A percentile compares a stretch with the other conserved stretches of the same genome.
These are phyloP conservation scores for Solanum hybrid DNA, from an alignment of 305 asterid species.

Conservation along the genomic window DNA sequence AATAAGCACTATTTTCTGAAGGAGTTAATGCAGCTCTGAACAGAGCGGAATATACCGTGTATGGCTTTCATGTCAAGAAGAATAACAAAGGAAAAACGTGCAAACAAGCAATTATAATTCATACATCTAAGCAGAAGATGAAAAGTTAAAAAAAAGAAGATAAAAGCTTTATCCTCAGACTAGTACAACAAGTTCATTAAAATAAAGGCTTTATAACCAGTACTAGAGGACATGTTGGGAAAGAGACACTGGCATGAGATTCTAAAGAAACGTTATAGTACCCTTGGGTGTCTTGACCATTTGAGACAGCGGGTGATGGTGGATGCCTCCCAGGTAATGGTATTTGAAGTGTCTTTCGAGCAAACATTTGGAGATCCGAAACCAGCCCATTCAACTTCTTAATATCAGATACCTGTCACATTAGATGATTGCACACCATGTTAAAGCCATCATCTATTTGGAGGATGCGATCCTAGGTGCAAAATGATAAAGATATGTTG, in stretches of 20 bases:
- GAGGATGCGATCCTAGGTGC: background rate
- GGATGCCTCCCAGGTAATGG: constrained; percentile 69
- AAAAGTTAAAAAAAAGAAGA: background rate
- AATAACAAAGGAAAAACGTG: background rate
- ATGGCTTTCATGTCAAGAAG: background rate
- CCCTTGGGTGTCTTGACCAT: constrained; percentile 34
- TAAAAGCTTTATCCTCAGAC: background rate
- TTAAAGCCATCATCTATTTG: background rate
- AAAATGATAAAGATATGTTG: background rate
- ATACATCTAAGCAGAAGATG: background rate
- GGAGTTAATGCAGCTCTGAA: background rate
- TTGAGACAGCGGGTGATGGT: constrained; percentile 38
- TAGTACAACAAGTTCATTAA: background rate
- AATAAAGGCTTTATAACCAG: background rate
- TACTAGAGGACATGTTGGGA: background rate
- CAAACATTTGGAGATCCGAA: constrained; percentile 75
- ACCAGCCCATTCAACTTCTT: constrained; percentile 65
- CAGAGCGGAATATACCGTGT: background rate
- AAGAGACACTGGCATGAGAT: background rate
- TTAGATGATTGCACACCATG: background rate
- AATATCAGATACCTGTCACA: constrained; percentile 50
- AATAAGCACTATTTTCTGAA: background rate
- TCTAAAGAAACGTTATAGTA: constrained; percentile 10
- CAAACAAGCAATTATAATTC: background rate
- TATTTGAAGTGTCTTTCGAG: constrained; percentile 55